Evolutionary conservation across 352 stramenopile genomes (phyloP), one percentile per base, ranked within the genome.

Genomic region (Plasmopara viticola): DNA sequence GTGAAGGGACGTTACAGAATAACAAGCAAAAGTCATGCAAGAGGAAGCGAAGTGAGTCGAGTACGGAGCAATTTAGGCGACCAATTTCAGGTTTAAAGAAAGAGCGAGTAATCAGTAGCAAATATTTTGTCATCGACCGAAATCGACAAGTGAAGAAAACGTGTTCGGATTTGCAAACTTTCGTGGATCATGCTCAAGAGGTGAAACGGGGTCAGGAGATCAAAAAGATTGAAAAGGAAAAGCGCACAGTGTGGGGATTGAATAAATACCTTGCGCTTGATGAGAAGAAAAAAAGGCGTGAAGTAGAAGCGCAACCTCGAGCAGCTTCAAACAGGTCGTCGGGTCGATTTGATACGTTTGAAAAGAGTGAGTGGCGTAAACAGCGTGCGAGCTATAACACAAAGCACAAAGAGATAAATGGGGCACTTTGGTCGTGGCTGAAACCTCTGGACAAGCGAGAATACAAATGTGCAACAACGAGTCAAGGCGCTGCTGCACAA

Each of bases 181-280:
- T 66, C 20, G 15, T 74, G 12, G 48, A 64, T 33, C 57, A 72
- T 44, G 53, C 66, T 18, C 50, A 74, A 13, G 56, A 75, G 58
- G 59, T 50, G 25, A 57, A 74, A 18, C 52, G 14, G 6, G 17
- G 5, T 2, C 46, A 66, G 12, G 52, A 62, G n/a, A 53, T 72
- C 9, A 48, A 68, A 10, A 38, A 59, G 9, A 58, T 76, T 13
- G 58, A 62, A n/a, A 35, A 63, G 48, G 54, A 72, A 39, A 70
- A 68, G 34, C 51, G 48, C 9, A 42, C 0, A 1, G 39, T 31
- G 9, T 47, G 38, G n/a, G 56, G 49, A 5, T 33, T 78, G 6
- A 33, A 79, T 45, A 48, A 66, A 30, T 75, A 74, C 9, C n/a
- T 70, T 17, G 50, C 41, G 10, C 39, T 78, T 18, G 63, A 77